Percentiles rank a stretch among this genome's conserved stretches.
phyloP scores from a whole-genome alignment of 163 green algal genomes.

The Volvox carteri region DNA sequence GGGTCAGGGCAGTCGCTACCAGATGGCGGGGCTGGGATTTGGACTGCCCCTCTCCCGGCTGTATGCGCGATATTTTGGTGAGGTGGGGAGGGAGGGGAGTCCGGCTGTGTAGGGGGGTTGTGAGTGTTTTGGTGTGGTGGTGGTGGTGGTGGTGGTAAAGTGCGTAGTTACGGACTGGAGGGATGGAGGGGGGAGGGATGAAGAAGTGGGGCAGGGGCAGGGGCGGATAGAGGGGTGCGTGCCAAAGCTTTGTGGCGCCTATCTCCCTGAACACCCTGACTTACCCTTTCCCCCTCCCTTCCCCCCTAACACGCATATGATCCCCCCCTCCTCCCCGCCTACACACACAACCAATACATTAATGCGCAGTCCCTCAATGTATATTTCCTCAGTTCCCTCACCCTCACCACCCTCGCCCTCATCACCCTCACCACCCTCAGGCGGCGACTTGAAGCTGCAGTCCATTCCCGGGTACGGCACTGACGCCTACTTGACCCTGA shows the following conservation, averaged over 20 bases:
- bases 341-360: not conserved
- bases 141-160: too few relatives aligned
- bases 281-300: not conserved
- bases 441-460: constrained; percentile 80
- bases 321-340: not conserved
- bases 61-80: constrained; percentile 90
- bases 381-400: too few relatives aligned
- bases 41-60: constrained; percentile 89
- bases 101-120: not conserved
- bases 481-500: constrained; percentile 84
- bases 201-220: too few relatives aligned
- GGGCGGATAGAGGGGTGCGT: too few relatives aligned
- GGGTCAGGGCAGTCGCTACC: constrained; percentile 58
- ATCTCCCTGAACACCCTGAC: too few relatives aligned
- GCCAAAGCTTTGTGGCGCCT: too few relatives aligned
- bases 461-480: constrained; percentile 87
- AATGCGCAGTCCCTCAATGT: not conserved
- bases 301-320: not conserved
- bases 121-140: too few relatives aligned
- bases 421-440: constrained; percentile 36
- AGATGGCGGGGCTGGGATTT: constrained; percentile 88
- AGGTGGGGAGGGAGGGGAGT: too few relatives aligned
- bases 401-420: not conserved
- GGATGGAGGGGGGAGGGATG: too few relatives aligned
- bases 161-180: too few relatives aligned